These are phyloP conservation scores for Nakazawaea molendinolei DNA, from an alignment of 805 yeast genomes.

Conservation along the genomic window DNA sequence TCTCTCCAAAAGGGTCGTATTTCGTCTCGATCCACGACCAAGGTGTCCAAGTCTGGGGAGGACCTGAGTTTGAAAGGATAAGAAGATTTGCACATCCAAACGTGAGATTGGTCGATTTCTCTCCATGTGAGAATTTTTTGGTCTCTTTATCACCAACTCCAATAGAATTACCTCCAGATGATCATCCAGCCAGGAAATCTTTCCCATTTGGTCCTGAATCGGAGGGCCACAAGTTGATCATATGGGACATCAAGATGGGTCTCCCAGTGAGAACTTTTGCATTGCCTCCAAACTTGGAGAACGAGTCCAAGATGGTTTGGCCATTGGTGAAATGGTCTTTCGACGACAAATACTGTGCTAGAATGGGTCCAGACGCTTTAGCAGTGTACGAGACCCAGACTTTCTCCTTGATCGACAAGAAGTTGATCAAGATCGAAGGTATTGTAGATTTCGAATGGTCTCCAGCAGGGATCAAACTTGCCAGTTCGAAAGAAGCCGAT, in stretches of 20 bases:
- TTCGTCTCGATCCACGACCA: conserved; percentile 84
- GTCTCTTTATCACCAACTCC: conserved; percentile 89
- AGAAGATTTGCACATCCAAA: conserved; percentile 82
- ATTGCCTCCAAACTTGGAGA: conserved; percentile 65
- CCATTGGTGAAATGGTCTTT: conserved; percentile 94
- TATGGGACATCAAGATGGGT: conserved; percentile 87
- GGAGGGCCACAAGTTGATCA: conserved; percentile 88
- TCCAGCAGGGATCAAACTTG: conserved; percentile 74
- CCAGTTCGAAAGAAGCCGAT: conserved; percentile 41
- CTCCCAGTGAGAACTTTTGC: conserved; percentile 87
- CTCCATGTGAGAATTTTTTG: conserved; percentile 85
- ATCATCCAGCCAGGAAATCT: conserved; percentile 53
- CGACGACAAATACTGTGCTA: conserved; percentile 90
- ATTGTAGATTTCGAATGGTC: conserved; percentile 92
- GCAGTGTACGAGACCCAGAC: conserved; percentile 78
- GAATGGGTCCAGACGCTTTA: conserved; percentile 88
- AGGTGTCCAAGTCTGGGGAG: conserved; percentile 97
- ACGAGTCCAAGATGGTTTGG: conserved; percentile 75
- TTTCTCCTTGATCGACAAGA: conserved; percentile 81
- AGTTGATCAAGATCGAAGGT: conserved; percentile 75
- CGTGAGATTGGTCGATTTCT: conserved; percentile 83
- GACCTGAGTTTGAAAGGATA: conserved; percentile 65
- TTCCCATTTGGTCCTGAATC: conserved; percentile 84
- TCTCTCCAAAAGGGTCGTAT: conserved; percentile 91
- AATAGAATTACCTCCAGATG: conserved; percentile 60